Evolutionary conservation across 176 grass and related monocot genomes (phyloP).

Genomic region (Lolium perenne): DNA sequence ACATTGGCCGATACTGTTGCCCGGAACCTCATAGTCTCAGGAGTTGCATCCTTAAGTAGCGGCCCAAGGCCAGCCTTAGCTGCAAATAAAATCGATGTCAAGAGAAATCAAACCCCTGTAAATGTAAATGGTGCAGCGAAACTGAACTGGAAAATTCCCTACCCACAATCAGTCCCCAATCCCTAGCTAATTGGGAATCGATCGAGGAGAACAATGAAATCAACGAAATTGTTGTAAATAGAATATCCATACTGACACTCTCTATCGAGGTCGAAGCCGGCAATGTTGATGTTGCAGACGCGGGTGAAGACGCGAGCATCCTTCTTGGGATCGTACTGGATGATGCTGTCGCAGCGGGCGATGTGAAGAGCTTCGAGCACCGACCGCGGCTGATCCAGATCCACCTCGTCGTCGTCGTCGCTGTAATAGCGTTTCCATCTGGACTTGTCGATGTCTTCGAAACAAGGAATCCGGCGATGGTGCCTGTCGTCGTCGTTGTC

Average conservation of each 20-base stretch:
- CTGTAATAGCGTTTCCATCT: neutral
- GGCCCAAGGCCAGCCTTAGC: neutral
- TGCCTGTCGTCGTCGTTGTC: neutral
- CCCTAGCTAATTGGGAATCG: neutral
- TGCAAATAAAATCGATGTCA: neutral
- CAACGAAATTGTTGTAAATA: neutral
- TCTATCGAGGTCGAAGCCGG: slow-evolving; percentile 8
- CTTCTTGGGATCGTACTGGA: neutral
- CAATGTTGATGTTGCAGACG: neutral
- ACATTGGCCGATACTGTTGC: neutral
- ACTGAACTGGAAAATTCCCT: neutral
- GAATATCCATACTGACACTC: slow-evolving; percentile 1
- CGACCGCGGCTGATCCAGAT: neutral
- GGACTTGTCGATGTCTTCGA: neutral
- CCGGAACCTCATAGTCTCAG: neutral
- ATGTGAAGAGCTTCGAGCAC: neutral
- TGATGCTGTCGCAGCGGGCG: neutral
- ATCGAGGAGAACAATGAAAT: neutral
- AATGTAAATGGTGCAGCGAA: neutral
- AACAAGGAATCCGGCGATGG: neutral
- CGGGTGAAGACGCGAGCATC: neutral
- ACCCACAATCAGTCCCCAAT: neutral
- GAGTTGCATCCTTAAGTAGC: neutral
- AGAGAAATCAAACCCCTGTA: neutral
- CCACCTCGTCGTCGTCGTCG: neutral